These are phyloP conservation scores for Camillea tinctor DNA, from an alignment of 2,329 filamentous ascomycete genomes.

Conservation along the genomic window DNA sequence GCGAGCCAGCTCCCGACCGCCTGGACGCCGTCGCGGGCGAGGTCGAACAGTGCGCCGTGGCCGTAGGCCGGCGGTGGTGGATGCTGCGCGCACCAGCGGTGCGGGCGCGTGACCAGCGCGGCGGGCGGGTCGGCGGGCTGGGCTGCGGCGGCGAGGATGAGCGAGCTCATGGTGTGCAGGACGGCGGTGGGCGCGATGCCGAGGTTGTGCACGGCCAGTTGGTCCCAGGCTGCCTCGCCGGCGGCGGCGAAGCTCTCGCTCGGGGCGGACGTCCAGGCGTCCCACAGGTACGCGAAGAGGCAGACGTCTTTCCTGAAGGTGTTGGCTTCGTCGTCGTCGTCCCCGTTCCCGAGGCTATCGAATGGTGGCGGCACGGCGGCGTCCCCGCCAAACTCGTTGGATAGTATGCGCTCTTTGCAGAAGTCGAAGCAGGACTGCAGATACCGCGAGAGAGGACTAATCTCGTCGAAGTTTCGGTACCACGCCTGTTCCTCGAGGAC, in stretches of 20 bases:
- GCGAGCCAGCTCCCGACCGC: conserved; percentile 1
- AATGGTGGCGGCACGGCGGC: conserved; percentile 1
- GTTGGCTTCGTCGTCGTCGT: background rate
- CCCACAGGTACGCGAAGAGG: conserved; percentile 15
- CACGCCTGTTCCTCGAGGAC: background rate
- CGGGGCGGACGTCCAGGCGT: conserved; percentile 3
- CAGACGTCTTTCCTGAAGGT: conserved; percentile 3
- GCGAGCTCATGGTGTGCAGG: conserved; percentile 16
- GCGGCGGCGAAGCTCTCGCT: background rate
- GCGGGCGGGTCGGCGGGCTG: background rate
- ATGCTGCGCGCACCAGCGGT: background rate
- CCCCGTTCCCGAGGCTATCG: background rate
- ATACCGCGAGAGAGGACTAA: background rate
- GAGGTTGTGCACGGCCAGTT: background rate
- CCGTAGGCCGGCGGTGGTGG: background rate
- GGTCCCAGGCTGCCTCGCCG: conserved; percentile 7
- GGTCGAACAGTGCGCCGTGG: conserved; percentile 1
- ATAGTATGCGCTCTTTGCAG: conserved; percentile 5
- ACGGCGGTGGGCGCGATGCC: conserved; percentile 7
- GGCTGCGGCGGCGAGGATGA: conserved; percentile 5
- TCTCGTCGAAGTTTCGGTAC: background rate
- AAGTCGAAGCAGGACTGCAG: conserved; percentile 9
- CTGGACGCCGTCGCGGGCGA: conserved; percentile 2
- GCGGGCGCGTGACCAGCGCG: background rate
- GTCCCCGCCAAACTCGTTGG: background rate